Evolutionary conservation across 495 filamentous ascomycete species (phyloP).

Genomic region (Talaromyces ruber): DNA sequence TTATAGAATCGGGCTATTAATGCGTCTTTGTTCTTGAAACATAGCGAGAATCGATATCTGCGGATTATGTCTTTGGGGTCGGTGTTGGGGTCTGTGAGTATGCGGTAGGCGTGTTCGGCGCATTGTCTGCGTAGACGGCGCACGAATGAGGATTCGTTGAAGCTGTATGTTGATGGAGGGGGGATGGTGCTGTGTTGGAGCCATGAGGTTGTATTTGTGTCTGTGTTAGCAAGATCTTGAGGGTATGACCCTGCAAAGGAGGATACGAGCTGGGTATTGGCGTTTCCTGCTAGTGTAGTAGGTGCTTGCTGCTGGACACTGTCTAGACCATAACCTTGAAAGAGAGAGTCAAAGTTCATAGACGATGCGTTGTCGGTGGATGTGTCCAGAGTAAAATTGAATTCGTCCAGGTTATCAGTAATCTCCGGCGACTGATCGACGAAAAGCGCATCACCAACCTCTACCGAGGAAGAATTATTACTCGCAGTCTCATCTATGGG

Average conservation of each 20-base stretch:
- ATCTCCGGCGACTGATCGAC: not conserved
- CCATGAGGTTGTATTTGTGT: not conserved
- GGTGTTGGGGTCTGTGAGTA: slow-evolving; percentile 46
- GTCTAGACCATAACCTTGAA: not conserved
- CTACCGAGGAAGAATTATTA: not conserved
- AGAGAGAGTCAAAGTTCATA: not conserved
- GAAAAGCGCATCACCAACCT: not conserved
- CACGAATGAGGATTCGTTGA: slow-evolving; percentile 56
- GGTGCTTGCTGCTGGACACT: not conserved
- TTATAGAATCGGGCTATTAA: slow-evolving; percentile 33
- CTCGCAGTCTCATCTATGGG: not conserved
- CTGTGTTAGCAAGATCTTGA: not conserved
- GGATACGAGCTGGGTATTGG: not conserved
- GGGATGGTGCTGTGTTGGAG: not conserved
- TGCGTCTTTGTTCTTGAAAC: slow-evolving; percentile 39
- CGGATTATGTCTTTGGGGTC: slow-evolving; percentile 40
- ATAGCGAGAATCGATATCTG: slow-evolving; percentile 59
- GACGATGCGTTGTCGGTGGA: not conserved
- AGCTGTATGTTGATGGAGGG: slow-evolving; percentile 12
- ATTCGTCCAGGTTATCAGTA: not conserved
- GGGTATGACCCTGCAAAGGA: not conserved
- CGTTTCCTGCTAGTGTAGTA: not conserved
- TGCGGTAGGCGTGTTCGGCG: slow-evolving; percentile 49
- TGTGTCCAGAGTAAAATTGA: not conserved
- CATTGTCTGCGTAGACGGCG: slow-evolving; percentile 58